Base-by-base conservation (phyloP, 83 land plant genomes). In the Diphasiastrum complanatum region DNA sequence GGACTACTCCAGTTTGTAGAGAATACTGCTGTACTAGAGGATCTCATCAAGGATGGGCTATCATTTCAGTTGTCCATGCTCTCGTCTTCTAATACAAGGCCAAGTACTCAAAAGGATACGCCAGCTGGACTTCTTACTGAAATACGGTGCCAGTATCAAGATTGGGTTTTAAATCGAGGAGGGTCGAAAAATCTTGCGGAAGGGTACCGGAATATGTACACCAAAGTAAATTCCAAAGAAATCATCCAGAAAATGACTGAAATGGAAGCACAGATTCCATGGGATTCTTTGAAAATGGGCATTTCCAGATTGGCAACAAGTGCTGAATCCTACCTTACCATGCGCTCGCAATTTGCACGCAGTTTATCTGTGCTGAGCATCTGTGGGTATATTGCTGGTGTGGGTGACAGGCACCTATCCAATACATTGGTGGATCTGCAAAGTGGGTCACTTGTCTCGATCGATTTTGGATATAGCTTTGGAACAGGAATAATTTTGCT, bases 391-490 rank as follows among this genome's bases (percentile, higher is more conserved):
- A 54, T 79, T 27, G 79, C 79, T 46, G 81, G 81, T 8, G 79
- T 79, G 6, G 81, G 81, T 23, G 81, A 79, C 63, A 66, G 79
- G 27, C 81, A 79, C 46, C 63, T 79, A 25, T 46, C 67, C 33
- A 79, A 79, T 41, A 75, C 74, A 19, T 47, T 79, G 49, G 61
- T 79, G 41, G 81, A 79, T 53, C 65, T 67, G 59, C 67, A 66
- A 33, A 64, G 56, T 33, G 81, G 81, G 33, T 46, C 75, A 33
- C 75, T 79, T 47, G 71, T 79, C 40, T 72, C 81, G 29, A 79
- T 79, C 34, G 81, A 79, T 54, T 79, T 79, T 66, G 81, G 81
- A 8, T 79, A 79, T 71, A 79, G 81, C 48, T 79, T 79, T 75
- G 81, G 81, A 25, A 79, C 81, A 28, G 75, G 69, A 30, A 80